Conservation (phyloP, 768 basidiomycete species). For the Leccinum arenicola region DNA sequence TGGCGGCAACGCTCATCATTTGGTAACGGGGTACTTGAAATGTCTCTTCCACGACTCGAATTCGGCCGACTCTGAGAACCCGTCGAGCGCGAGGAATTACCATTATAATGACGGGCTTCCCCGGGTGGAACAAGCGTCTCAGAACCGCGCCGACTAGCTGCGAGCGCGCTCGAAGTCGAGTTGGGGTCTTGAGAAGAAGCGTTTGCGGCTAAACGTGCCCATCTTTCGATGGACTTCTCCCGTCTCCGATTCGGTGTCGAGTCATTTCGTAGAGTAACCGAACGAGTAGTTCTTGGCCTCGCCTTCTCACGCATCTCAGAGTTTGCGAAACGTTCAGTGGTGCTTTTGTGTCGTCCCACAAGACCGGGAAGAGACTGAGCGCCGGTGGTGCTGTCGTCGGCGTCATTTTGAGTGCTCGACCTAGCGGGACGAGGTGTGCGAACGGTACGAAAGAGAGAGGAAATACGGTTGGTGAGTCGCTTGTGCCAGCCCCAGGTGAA, state of each 20-base stretch:
- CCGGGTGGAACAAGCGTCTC: constrained; percentile 26
- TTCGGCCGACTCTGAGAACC: constrained; percentile 23
- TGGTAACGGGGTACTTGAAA: constrained; percentile 19
- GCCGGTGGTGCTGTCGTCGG: constrained; percentile 26
- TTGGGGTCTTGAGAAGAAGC: constrained; percentile 18
- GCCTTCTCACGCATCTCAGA: constrained; percentile 25
- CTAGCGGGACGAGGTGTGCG: constrained; percentile 27
- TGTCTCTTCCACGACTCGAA: constrained; percentile 25
- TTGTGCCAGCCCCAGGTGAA: constrained; percentile 61
- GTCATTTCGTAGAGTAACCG: constrained; percentile 21
- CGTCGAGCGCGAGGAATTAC: constrained; percentile 19
- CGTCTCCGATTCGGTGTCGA: constrained; percentile 24
- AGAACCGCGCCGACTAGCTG: constrained; percentile 28
- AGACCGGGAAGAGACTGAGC: constrained; percentile 32
- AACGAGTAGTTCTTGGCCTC: constrained; percentile 23
- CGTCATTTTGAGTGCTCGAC: constrained; percentile 12
- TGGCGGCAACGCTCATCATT: constrained; percentile 23
- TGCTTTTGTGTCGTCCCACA: constrained; percentile 27
- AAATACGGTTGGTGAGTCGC: constrained; percentile 42
- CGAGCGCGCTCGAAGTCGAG: constrained; percentile 11
- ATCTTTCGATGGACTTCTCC: constrained; percentile 33
- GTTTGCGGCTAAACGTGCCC: constrained; percentile 29
- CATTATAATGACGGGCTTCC: constrained; percentile 11
- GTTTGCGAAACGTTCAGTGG: constrained; percentile 11
- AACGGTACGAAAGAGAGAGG: constrained; percentile 47